Evolutionary conservation across 148 eudicot species (phyloP).

Genomic region (Fagopyrum homotropicum): DNA sequence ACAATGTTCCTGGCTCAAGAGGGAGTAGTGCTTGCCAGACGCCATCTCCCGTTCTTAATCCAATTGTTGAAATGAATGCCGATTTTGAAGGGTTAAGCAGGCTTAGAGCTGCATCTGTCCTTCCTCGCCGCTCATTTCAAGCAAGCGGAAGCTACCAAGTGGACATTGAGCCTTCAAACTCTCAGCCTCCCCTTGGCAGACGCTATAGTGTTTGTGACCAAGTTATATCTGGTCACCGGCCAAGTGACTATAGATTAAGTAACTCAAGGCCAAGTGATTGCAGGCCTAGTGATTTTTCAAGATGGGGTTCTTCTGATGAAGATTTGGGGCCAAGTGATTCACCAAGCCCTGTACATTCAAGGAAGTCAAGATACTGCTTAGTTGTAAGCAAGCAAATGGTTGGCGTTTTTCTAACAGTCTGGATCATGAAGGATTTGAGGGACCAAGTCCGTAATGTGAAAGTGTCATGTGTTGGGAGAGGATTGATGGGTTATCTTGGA

Average conservation of each 20-base stretch:
- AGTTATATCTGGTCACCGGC: slow-evolving; percentile 66
- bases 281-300: slow-evolving; percentile 59
- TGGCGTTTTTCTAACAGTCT: slow-evolving; percentile 76
- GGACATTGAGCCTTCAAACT: slow-evolving; percentile 50
- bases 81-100: slow-evolving; percentile 80
- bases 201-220: slow-evolving; percentile 89
- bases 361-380: slow-evolving; percentile 48
- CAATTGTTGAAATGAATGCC: slow-evolving; percentile 67
- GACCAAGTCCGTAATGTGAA: slow-evolving; percentile 77
- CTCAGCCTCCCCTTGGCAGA: slow-evolving; percentile 75
- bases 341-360: slow-evolving; percentile 18
- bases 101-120: slow-evolving; percentile 49
- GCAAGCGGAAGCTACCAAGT: slow-evolving; percentile 50
- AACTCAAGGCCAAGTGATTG: slow-evolving; percentile 34
- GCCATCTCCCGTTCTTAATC: slow-evolving; percentile 85
- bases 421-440: slow-evolving; percentile 78
- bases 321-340: slow-evolving; percentile 75
- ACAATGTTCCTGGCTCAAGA: slow-evolving; percentile 75
- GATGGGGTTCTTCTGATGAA: slow-evolving; percentile 88
- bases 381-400: slow-evolving; percentile 97
- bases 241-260: slow-evolving; percentile 47
- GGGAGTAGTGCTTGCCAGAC: slow-evolving; percentile 63
- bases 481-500: slow-evolving; percentile 96
- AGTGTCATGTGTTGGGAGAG: slow-evolving; percentile 93
- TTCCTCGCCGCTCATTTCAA: slow-evolving; percentile 85